Conservation (phyloP, 2,329 filamentous ascomycete species). For the Fusarium dimerum region DNA sequence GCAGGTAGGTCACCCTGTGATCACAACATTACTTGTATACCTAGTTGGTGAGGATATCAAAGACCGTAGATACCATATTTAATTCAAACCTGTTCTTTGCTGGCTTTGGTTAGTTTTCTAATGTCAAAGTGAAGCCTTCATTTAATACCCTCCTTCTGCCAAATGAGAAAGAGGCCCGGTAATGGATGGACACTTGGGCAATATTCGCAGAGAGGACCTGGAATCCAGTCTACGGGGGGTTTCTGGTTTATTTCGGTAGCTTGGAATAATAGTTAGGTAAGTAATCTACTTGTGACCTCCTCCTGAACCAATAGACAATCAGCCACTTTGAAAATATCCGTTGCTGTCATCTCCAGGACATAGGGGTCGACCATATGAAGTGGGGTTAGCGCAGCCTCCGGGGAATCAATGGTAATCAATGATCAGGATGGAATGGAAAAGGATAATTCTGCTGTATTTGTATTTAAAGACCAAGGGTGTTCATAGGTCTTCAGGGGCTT, state of each 20-base stretch:
- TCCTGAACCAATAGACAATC: constrained; percentile 17
- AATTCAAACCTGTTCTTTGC: no score
- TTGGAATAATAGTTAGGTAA: constrained; percentile 19
- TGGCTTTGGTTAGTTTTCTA: no score
- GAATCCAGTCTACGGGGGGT: constrained; percentile 8
- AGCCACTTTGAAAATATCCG: constrained; percentile 22
- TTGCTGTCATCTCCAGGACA: constrained; percentile 30
- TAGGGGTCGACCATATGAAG: constrained; percentile 9
- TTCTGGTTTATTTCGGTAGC: constrained; percentile 23
- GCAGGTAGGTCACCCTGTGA: no score
- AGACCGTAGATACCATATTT: no score
- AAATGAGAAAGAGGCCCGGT: no score
- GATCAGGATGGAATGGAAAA: not conserved
- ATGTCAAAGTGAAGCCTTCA: no score
- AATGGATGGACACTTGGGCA: no score
- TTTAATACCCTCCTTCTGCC: no score
- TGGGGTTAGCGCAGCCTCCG: not conserved
- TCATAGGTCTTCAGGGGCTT: constrained; percentile 1
- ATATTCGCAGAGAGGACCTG: constrained; percentile 16
- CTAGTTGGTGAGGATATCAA: no score
- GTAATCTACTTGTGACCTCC: not conserved
- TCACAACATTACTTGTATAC: no score
- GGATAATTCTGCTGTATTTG: no score
- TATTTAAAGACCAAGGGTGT: constrained; percentile 13
- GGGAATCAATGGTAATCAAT: not conserved